Percentiles rank a stretch among this genome's conserved stretches.
Evolutionary conservation across 2,329 filamentous ascomycete species (phyloP).

Genomic region (Periconia digitata): DNA sequence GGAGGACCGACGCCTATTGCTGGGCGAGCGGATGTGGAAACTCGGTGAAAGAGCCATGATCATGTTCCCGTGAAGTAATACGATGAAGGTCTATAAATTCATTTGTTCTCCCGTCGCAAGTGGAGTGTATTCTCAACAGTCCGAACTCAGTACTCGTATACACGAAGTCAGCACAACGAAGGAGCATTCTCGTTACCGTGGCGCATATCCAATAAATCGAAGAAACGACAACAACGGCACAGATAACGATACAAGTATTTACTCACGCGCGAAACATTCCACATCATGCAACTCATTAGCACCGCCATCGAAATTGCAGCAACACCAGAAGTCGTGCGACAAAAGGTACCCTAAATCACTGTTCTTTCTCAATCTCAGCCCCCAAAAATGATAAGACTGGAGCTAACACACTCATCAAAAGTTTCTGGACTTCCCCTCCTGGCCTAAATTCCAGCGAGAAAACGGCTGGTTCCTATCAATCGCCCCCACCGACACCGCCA

Average conservation of each 20-base stretch:
- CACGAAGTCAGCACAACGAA: too few relatives aligned
- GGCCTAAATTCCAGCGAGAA: conserved; percentile 7
- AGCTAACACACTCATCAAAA: not conserved
- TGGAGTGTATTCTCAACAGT: too few relatives aligned
- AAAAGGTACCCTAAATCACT: not conserved
- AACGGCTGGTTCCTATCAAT: conserved; percentile 19
- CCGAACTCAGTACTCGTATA: too few relatives aligned
- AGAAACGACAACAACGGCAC: not conserved
- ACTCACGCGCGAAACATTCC: not conserved
- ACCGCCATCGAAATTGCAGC: not conserved
- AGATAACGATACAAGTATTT: not conserved
- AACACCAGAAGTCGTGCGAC: not conserved
- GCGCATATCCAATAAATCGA: too few relatives aligned
- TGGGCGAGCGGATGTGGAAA: not conserved
- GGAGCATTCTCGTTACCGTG: too few relatives aligned
- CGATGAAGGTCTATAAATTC: too few relatives aligned
- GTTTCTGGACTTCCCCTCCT: conserved; percentile 17
- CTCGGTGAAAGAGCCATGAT: not conserved
- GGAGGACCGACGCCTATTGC: not conserved
- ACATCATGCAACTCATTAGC: not conserved
- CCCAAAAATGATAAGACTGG: not conserved
- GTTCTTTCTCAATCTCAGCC: not conserved
- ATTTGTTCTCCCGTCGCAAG: too few relatives aligned
- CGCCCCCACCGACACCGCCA: conserved; percentile 13
- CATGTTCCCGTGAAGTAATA: too few relatives aligned